Conservation (phyloP, 106 monocot genomes). For the Acanthochlamys bracteata region DNA sequence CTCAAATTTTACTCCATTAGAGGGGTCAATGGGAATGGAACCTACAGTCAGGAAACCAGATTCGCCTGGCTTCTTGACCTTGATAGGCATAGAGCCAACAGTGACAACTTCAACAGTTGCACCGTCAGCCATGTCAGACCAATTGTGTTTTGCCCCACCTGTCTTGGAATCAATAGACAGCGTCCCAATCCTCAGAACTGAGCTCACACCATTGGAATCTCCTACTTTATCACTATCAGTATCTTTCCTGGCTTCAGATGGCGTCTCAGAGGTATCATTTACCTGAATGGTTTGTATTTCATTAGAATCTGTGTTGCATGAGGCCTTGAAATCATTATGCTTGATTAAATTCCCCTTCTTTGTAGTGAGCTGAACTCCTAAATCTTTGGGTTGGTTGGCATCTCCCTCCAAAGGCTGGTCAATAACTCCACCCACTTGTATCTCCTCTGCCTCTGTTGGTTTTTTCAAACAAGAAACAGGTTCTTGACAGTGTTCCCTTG, state of each 20-base stretch:
- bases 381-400: neutral
- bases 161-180: slow-evolving; percentile 15
- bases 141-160: neutral
- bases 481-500: slow-evolving; percentile 1
- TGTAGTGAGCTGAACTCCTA: neutral
- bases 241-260: neutral
- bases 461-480: neutral
- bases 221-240: neutral
- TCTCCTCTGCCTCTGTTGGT: slow-evolving; percentile 8
- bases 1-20: slow-evolving; percentile 1
- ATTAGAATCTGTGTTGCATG: neutral
- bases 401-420: neutral
- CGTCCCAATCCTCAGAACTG: slow-evolving; percentile 17
- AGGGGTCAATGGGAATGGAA: slow-evolving; percentile 9
- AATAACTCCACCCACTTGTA: neutral
- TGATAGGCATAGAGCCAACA: slow-evolving; percentile 53
- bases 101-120: slow-evolving; percentile 29
- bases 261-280: neutral
- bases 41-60: slow-evolving; percentile 14
- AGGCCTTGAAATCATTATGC: neutral
- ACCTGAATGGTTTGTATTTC: neutral
- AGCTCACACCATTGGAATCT: slow-evolving; percentile 1
- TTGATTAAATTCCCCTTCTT: neutral
- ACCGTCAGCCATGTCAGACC: neutral
- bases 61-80: slow-evolving; percentile 33